Evolutionary conservation across 169 alveolate genomes (phyloP).

Genomic region (Babesia ovis): DNA sequence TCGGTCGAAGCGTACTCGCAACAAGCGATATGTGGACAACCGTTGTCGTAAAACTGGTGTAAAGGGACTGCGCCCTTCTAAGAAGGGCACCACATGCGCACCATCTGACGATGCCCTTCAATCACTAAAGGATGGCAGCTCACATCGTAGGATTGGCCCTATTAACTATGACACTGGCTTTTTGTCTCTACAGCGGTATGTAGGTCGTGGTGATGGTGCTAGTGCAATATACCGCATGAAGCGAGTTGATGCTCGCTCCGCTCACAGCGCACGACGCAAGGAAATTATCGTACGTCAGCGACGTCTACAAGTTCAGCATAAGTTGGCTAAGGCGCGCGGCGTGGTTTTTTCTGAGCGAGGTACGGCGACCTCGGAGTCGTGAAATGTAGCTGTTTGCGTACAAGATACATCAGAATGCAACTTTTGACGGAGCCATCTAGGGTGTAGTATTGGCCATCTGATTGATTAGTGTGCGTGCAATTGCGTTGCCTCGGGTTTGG

Average conservation of each 20-base stretch:
- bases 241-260: constrained; percentile 8
- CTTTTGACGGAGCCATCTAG: constrained; percentile 28
- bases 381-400: constrained; percentile 24
- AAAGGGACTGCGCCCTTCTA: neutral
- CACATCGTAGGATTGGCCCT: constrained; percentile 36
- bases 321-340: constrained; percentile 45
- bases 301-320: constrained; percentile 25
- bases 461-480: neutral
- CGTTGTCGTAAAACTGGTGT: neutral
- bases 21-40: neutral
- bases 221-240: constrained; percentile 38
- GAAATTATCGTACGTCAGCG: constrained; percentile 36
- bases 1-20: constrained; percentile 46
- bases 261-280: constrained; percentile 31
- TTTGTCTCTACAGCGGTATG: constrained; percentile 50
- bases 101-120: neutral
- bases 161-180: constrained; percentile 58
- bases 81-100: neutral
- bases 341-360: constrained; percentile 4
- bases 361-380: constrained; percentile 38
- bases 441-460: constrained; percentile 1
- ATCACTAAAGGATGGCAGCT: neutral
- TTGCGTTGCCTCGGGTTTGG: neutral
- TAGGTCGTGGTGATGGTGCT: constrained; percentile 55
- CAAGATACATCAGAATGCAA: constrained; percentile 39